Evolutionary conservation across 371 early-diverging fungal species (phyloP), one percentile per base, ranked within the genome.

Genomic region (Mortierella sp.): DNA sequence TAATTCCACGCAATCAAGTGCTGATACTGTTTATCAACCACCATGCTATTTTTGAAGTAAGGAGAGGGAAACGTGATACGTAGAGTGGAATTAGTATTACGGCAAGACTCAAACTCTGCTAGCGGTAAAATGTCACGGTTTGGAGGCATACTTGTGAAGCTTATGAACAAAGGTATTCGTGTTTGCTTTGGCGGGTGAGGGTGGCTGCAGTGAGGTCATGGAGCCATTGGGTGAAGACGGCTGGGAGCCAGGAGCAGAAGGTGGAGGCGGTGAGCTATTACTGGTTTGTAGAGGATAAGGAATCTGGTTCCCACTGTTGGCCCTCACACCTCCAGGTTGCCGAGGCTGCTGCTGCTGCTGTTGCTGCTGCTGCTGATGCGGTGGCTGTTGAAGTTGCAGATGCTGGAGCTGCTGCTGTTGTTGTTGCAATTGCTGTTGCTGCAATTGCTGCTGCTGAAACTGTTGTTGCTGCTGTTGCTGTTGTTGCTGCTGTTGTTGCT

Each of bases 1-100:
- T 88, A 88, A 83, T 91, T 93, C 96, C 96, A 96, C 24, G 91
- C 88, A 65, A 96, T 95, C 70, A 93, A 83, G 83, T 93, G 91
- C 72, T 93, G 92, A 74, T 92, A 91, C 64, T 91, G 89, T 55
- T 86, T 88, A 84, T 95, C 96, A 65, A 90, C 83, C 30, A 96
- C 94, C 95, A 96, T 95, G 83, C 93, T 92, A 81, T 40, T 60
- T 5, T 28, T 52, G 47, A 18, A 47, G 52, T 39, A 9, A 20
- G 37, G 12, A 20, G 11, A n/a, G 22, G 26, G 20, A 11, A 43
- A 39, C 35, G 35, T 0, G 2, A 14, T 8, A 40, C 12, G 20
- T 11, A 60, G 37, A 12, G 43, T 43, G 14, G 16, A 2, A 43
- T 43, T 43, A 16, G 43, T 11, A 9, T 30, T 52, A 45, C 58